Conservation (phyloP, 78 protist genomes). For the Dictyostelium firmibasis region DNA sequence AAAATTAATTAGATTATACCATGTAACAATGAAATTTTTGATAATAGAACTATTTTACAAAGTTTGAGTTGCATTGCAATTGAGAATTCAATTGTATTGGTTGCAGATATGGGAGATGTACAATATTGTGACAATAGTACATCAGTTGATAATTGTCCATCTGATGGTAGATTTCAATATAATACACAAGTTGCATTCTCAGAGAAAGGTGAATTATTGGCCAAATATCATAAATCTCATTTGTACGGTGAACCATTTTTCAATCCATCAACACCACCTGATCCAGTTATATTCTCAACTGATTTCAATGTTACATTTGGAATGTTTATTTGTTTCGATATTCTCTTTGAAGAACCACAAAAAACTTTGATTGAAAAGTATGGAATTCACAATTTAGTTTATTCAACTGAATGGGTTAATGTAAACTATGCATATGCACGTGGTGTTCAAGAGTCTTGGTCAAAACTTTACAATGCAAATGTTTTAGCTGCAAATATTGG, state of each 20-base stretch:
- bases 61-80: slow-evolving; percentile 42
- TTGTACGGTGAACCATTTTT: neutral
- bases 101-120: slow-evolving; percentile 30
- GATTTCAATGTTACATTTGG: slow-evolving; percentile 52
- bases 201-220: slow-evolving; percentile 8
- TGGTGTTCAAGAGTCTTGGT: slow-evolving; percentile 43
- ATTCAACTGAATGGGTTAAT: slow-evolving; percentile 37
- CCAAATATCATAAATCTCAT: slow-evolving; percentile 48
- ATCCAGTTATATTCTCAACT: slow-evolving; percentile 8
- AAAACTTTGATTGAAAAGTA: neutral
- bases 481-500: slow-evolving; percentile 47
- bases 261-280: neutral
- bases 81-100: neutral
- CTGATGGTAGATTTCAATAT: slow-evolving; percentile 33
- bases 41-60: slow-evolving; percentile 8
- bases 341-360: slow-evolving; percentile 23
- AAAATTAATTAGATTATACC: slow-evolving; percentile 4
- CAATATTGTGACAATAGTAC: slow-evolving; percentile 1
- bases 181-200: slow-evolving; percentile 36
- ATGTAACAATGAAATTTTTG: neutral
- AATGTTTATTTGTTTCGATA: slow-evolving; percentile 53
- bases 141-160: neutral
- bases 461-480: neutral
- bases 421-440: neutral
- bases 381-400: neutral